phyloP scores from a whole-genome alignment of 75 land plant genomes.

The Sequoiadendron giganteum region DNA sequence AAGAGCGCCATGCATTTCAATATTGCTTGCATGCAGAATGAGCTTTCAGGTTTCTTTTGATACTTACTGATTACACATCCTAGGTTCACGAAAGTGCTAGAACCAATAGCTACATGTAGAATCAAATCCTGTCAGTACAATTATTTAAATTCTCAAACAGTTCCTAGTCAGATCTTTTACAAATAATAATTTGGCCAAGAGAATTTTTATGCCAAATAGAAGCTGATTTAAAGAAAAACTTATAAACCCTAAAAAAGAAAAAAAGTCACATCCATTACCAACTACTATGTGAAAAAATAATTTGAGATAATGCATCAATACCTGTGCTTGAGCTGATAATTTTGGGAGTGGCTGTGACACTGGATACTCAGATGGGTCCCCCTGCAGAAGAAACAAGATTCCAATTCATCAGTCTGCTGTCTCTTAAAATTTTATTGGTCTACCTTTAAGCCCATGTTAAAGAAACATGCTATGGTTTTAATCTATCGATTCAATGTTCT shows the following conservation, averaged over 20 bases:
- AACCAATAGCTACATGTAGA: background rate
- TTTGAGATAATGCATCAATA: background rate
- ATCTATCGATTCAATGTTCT: background rate
- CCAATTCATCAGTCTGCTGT: background rate
- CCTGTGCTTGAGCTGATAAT: constrained; percentile 35
- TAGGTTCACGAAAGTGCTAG: background rate
- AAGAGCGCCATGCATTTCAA: background rate
- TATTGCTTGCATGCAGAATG: background rate
- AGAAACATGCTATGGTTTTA: background rate
- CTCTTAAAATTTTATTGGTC: background rate
- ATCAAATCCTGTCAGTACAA: background rate
- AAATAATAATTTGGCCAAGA: background rate
- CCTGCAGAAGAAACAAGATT: constrained; percentile 19
- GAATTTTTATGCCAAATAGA: background rate
- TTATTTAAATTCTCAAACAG: background rate
- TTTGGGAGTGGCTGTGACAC: constrained; percentile 38
- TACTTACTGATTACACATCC: background rate
- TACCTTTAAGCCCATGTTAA: no score
- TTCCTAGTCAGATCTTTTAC: no score
- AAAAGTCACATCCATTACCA: background rate
- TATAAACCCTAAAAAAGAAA: background rate
- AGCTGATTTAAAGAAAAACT: background rate
- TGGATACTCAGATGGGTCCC: constrained; percentile 40
- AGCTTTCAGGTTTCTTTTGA: background rate
- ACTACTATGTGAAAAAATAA: background rate